Base-by-base conservation (phyloP, 495 filamentous ascomycete species). In the Hypoxylon fuscum region DNA sequence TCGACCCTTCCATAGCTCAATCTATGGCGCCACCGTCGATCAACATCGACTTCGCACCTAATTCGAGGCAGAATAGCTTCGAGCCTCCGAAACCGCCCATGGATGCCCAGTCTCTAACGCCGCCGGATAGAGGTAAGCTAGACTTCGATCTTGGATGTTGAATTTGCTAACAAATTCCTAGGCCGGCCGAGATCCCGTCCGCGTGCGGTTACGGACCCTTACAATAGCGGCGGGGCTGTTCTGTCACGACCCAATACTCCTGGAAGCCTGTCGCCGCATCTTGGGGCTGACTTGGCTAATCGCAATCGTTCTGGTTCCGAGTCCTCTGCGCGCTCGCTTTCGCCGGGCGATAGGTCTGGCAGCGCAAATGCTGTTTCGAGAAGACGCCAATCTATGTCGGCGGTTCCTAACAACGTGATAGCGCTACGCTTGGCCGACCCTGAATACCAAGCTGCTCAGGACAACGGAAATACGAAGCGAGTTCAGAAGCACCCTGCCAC, bases 401-500 rank as follows among this genome's bases (percentile, higher is more conserved):
- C 92, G 10, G 88, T 96, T 22, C 85, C 89, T 18, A 91, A 91
- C 52, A 91, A 96, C 34, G 93, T 96, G 56, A 96, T 96, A 72
- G 95, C 96, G 50, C 85, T 98, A 20, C 91, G 92, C 41, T 83
- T 98, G 17, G 95, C 92, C 11, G 91, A 96, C 68, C 94, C 94
- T 1, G 87, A 90, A 18, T 90, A 92, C 53, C 90, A 89, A 47
- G 87, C 85, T n/a, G 83, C 85, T 6, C 74, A 76, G n/a, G 74
- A 84, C 27, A 76, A 78, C n/a, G 80, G 79, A 18, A 76, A 68
- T 10, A 74, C 83, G 3, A 94, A 90, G 66, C 90, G 95, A 7
- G 86, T 90, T 8, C 95, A 98, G 70, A 98, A 97, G 65, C 95
- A 98, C 69, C 95, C 95, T 1, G 92, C 92, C 3, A 96, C 91